Conservation (phyloP, 495 filamentous ascomycete species). For the Penicillium cataractarum region DNA sequence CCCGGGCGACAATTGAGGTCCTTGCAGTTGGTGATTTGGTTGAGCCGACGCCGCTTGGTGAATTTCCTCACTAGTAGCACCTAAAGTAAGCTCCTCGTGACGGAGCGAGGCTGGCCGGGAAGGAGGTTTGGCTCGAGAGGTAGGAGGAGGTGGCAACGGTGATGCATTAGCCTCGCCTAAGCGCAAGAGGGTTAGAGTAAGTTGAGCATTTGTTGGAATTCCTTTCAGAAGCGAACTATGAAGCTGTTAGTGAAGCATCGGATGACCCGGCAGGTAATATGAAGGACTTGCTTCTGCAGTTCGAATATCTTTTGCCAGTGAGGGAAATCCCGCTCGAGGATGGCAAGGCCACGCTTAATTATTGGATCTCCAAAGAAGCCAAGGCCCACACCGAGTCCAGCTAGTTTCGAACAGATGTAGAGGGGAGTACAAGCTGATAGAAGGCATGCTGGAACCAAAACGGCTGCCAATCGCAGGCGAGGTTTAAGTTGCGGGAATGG, state of each 20-base stretch:
- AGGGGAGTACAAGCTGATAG: constrained; percentile 63
- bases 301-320: constrained; percentile 78
- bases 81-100: constrained; percentile 45
- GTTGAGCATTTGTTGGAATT: constrained; percentile 83
- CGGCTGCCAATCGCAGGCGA: constrained; percentile 63
- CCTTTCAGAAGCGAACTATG: constrained; percentile 72
- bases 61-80: constrained; percentile 56
- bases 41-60: constrained; percentile 36
- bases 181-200: constrained; percentile 81
- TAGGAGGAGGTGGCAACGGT: constrained; percentile 77
- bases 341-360: constrained; percentile 59
- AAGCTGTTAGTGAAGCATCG: constrained; percentile 18
- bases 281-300: constrained; percentile 58
- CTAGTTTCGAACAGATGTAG: constrained; percentile 70
- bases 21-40: constrained; percentile 3
- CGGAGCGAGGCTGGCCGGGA: constrained; percentile 35
- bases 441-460: constrained; percentile 62
- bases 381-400: constrained; percentile 65
- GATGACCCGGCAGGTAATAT: no score
- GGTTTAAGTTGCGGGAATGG: constrained; percentile 70
- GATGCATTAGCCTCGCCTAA: constrained; percentile 81
- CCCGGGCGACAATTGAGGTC: background rate
- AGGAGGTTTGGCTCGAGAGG: constrained; percentile 55
- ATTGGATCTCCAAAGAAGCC: constrained; percentile 83
- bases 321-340: constrained; percentile 68